Percentiles rank a stretch among this genome's conserved stretches.
These are phyloP conservation scores for Didymella arachidicola DNA, from an alignment of 2,329 filamentous ascomycete species.

Conservation along the genomic window DNA sequence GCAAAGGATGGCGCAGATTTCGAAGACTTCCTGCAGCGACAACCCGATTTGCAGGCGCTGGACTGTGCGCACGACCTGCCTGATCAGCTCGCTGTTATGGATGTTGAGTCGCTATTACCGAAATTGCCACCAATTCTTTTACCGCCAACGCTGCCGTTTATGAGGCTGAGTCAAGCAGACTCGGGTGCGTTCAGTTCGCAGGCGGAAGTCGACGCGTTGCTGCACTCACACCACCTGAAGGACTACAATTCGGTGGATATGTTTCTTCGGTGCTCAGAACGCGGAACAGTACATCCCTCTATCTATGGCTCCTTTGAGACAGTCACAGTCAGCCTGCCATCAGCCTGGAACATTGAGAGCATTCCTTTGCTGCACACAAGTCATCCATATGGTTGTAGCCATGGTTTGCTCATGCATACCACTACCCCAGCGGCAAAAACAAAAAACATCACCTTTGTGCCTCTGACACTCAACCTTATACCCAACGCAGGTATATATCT, in stretches of 20 bases:
- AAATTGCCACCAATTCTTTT: slow-evolving; percentile 50
- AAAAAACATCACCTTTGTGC: slow-evolving; percentile 58
- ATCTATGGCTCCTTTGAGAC: slow-evolving; percentile 88
- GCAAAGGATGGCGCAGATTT: slow-evolving; percentile 45
- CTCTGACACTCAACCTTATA: slow-evolving; percentile 84
- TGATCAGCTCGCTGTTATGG: slow-evolving; percentile 52
- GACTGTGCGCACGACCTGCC: slow-evolving; percentile 50
- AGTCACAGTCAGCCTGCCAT: slow-evolving; percentile 67
- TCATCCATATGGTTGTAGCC: slow-evolving; percentile 76
- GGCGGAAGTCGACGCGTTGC: slow-evolving; percentile 50
- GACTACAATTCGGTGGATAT: slow-evolving; percentile 80
- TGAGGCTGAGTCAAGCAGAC: slow-evolving; percentile 39
- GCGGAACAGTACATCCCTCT: slow-evolving; percentile 76
- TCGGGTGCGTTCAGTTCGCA: slow-evolving; percentile 52
- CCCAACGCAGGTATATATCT: slow-evolving; percentile 80
- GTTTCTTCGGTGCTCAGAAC: slow-evolving; percentile 75
- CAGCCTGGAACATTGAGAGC: slow-evolving; percentile 54
- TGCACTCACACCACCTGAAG: slow-evolving; percentile 60
- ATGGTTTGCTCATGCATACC: slow-evolving; percentile 71
- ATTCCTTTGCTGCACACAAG: slow-evolving; percentile 69
- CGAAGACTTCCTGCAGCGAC: slow-evolving; percentile 52
- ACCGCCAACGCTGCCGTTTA: slow-evolving; percentile 46
- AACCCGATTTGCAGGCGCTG: slow-evolving; percentile 44
- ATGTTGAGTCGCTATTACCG: slow-evolving; percentile 48
- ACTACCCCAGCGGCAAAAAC: slow-evolving; percentile 36